Evolutionary conservation across 2,329 filamentous ascomycete genomes (phyloP), one percentile per base, ranked within the genome.

Genomic region (Alternaria burnsii): DNA sequence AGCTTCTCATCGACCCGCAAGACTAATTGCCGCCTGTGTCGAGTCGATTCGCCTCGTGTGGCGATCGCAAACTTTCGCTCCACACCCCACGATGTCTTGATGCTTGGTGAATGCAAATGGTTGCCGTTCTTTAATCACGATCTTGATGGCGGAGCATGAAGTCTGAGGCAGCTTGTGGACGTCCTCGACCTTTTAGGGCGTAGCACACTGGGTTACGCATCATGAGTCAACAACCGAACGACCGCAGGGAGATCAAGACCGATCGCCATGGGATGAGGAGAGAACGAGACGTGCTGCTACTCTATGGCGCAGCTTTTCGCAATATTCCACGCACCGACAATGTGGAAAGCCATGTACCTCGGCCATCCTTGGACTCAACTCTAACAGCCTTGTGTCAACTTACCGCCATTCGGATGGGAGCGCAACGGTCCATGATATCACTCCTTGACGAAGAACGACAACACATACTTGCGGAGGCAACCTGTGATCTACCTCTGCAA

Each of bases 401-500:
- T 32, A 75, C 74, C 3, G 66, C 75, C 3, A 63, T 79, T 30
- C 71, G 76, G 16, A 68, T 80, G 41, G 62, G 69, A n/a, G 73
- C 66, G 16, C 59, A 69, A 26, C 71, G 78, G 18, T 70, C 76
- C 30, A 71, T 78, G 66, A 66, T 80, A 3, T 79, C 78, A 4
- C 64, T 80, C 10, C 66, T 80, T 43, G 78, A 80, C 55, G 67
- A 66, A 2, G 55, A 68, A 9, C 63, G 67, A 20, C 76, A 79
- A 54, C 75, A 79, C 50, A 71, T 80, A 32, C 68, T 81, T 7
- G 77, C 76, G 24, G 79, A 81, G 61, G 76, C 78, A 7, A 79
- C 78, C 1, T 67, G 73, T 18, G 55, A 67, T 26, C 58, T 71
- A 4, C 70, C 72, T 2, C 65, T 79, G 7, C 70, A 58, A 20